Evolutionary conservation across 2,329 filamentous ascomycete species (phyloP), one percentile per base, ranked within the genome.

Genomic region (Fragosphaeria purpurea): DNA sequence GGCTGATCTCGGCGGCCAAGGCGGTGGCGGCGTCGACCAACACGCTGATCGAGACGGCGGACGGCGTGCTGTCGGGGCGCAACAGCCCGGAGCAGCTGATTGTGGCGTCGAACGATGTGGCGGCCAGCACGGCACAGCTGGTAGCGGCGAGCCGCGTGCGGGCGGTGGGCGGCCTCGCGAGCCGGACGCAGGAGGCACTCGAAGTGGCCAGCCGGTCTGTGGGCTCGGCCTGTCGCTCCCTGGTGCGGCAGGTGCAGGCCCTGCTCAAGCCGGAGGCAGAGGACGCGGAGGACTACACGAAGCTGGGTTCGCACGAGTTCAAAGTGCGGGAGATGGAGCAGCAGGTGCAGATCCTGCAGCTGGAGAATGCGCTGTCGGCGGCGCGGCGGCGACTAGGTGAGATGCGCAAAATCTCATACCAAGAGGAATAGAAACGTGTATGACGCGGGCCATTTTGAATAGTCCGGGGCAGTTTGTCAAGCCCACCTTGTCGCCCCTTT

Each of bases 321-420:
- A 98, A 98, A 77, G 89, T 96, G 47, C 80, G 85, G 60, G 90
- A 98, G 72, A 98, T 98, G 93, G 93, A 98, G 72, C 93, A 98
- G 65, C 93, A 98, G 86, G 93, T 98, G 64, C 90, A 98, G 70
- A 98, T 98, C 59, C 75, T 97, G 50, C 89, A 97, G 68, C 77
- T 98, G 57, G 90, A 97, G 70, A 98, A 97, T 62, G 72, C 80
- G 33, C 77, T 98, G 40, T 76, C 83, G 7, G 74, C 86, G 35
- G 93, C 93, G 41, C 77, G 91, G 59, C 82, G 85, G 63, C 77
- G 89, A 49, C 72, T 98, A 56, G 91, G 93, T 56, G 93, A 98
- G 76, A 97, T 98, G 93, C 82, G 93, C 65, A 96, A 96, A 80
- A 88, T 95, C 55, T 91, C 86, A 5, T 96, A 96, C 70, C 85